phyloP scores from a whole-genome alignment of 1,284 basidiomycete species.

The Pyrrhoderma noxium region DNA sequence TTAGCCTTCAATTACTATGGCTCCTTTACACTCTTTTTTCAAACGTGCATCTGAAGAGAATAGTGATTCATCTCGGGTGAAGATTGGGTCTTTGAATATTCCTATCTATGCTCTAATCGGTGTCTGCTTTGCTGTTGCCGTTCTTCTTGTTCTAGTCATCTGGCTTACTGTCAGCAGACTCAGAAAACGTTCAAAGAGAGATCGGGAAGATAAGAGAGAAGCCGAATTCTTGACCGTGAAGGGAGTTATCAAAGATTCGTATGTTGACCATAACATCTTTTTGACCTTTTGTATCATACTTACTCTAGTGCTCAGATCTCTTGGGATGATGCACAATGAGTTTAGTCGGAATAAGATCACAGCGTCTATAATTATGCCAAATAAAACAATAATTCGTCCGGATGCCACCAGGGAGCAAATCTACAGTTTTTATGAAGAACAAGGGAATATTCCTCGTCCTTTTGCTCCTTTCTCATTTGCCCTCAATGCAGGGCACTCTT shows the following conservation, averaged over 20 bases:
- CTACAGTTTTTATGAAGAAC: constrained; percentile 38
- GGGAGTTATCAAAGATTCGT: constrained; percentile 34
- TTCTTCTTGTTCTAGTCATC: constrained; percentile 30
- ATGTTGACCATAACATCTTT: background rate
- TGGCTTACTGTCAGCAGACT: constrained; percentile 36
- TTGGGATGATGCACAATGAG: constrained; percentile 13
- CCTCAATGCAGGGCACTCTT: constrained; percentile 22
- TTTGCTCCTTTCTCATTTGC: constrained; percentile 41
- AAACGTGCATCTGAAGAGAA: background rate
- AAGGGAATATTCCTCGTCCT: constrained; percentile 41
- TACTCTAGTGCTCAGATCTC: constrained; percentile 2
- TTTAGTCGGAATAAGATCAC: constrained; percentile 43
- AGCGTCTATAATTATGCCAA: constrained; percentile 44
- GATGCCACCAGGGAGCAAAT: constrained; percentile 35
- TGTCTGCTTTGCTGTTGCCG: constrained; percentile 37
- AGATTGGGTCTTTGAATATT: constrained; percentile 6
- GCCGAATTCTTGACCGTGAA: constrained; percentile 42
- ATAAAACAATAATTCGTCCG: constrained; percentile 36
- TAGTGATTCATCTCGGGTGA: background rate
- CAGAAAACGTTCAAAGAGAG: constrained; percentile 33
- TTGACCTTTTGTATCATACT: background rate
- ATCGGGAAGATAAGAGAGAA: constrained; percentile 32
- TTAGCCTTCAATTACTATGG: too few species aligned
- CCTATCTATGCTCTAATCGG: constrained; percentile 36
- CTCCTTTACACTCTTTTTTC: too few species aligned